Base-by-base conservation (phyloP, 305 asterid species). In the Fraxinus xanthoxyloides region DNA sequence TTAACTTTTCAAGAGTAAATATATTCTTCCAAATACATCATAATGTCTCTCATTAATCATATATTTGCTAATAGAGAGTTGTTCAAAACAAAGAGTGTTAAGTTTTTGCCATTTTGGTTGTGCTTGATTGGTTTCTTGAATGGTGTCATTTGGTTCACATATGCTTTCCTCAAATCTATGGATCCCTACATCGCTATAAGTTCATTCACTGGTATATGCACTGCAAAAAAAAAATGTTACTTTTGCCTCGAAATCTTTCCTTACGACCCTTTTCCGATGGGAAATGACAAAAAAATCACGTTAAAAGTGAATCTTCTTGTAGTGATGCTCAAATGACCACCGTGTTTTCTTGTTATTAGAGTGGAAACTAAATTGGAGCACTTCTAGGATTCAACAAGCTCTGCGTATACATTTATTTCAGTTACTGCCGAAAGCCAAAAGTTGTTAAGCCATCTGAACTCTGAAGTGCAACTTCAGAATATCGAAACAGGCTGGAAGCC, bases 311-410 rank as follows among this genome's bases (percentile, higher is more conserved):
- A 34, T 0, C 4, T 34, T 34, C 6, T 34, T 34, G 6, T 34
- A 3, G 36, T 34, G 36, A 34, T 34, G 4, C 36, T 34, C 36
- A 2, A 34, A 3, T 34, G 0, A 34, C 4, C 36, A 34, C 6
- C 6, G 36, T 34, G 36, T 34, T 34, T 3, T 76, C 21, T 21
- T 46, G 67, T 75, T 15, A 86, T 85, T 78, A 94, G 97, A 72
- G 43, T 80, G 90, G 88, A 2, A 91, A 92, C 81, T 95, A 97
- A 24, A 4, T 82, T 80, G 98, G 96, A 84, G 90, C 81, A 9
- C 1, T 84, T 0, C 80, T 89, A 19, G 91, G 90, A 2, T 5
- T 83, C 0, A 0, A 79, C 26, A 97, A 93, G 88, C 90, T 93
- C 2, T 0, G 48, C 4, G 82, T 93, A 21, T 83, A 72, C 9